Evolutionary conservation across 2,329 filamentous ascomycete genomes (phyloP), one percentile per base, ranked within the genome.

Genomic region (Phoma sp.): DNA sequence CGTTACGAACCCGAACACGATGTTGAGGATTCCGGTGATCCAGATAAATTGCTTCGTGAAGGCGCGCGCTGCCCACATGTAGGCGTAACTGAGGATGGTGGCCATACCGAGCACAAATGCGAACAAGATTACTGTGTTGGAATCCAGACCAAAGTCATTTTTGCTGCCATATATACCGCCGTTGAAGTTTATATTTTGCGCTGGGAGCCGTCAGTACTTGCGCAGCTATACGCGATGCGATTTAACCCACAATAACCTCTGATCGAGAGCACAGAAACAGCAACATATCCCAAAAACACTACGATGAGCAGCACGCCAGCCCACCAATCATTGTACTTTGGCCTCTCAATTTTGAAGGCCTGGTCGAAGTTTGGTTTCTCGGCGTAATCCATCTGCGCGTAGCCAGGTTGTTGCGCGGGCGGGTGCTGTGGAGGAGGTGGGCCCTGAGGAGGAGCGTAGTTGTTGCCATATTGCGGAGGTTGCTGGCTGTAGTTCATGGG

Each of bases 41-140:
- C 92, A 97, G 71, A 97, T 96, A 64, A 96, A 92, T 69, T 91
- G 85, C 77, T 95, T 96, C 3, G 93, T 92, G 61, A 93, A 93
- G 39, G 84, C 77, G 49, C 92, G 86, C 6, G 91, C 90, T 2
- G 87, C 74, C 75, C 86, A 85, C 65, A 97, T 86, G 72, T 97
- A 98, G 18, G 77, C 81, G 68, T 86, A 90, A 29, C 90, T 93
- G 34, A 96, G 78, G 1, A 91, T 82, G 18, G 93, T 81, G 5
- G 92, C 90, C 32, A 92, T 81, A 14, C 79, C 84, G 7, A 97
- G 81, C 7, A 90, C 85, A 71, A 96, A 93, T 28, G 85, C 82
- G 74, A 98, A 96, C 14, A 97, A 83, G 33, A 96, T 85, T 33
- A 97, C 81, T 0, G 92, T 96, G 74, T 96, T 96, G 39, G 89